phyloP scores from a whole-genome alignment of 2,329 filamentous ascomycete genomes.

The Aureobasidium sp. region DNA sequence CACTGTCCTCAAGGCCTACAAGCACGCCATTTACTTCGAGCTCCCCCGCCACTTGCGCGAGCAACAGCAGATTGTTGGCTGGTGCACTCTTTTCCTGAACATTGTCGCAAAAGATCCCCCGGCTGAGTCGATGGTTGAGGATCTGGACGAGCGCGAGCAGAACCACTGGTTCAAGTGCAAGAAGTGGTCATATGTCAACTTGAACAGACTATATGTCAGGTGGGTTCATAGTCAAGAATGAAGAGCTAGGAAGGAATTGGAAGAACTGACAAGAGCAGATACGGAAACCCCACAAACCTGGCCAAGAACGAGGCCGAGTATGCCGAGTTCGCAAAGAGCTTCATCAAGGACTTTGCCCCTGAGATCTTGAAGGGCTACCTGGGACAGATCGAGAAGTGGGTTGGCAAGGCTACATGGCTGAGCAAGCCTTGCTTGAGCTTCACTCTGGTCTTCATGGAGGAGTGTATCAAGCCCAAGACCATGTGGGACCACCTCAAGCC shows the following conservation, averaged over 20 bases:
- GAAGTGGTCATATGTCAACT: constrained; percentile 98
- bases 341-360: constrained; percentile 84
- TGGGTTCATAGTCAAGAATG: background rate
- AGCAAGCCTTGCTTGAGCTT: constrained; percentile 91
- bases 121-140: constrained; percentile 68
- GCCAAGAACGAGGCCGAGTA: constrained; percentile 72
- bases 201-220: constrained; percentile 83
- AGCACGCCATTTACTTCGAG: constrained; percentile 94
- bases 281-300: constrained; percentile 76
- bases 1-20: constrained; percentile 91
- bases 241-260: constrained; percentile 9
- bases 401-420: constrained; percentile 86
- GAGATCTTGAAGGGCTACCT: constrained; percentile 96
- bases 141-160: constrained; percentile 75
- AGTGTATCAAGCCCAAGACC: constrained; percentile 92
- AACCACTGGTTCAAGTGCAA: constrained; percentile 99
- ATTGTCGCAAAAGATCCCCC: constrained; percentile 83
- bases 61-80: constrained; percentile 78
- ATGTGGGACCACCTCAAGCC: constrained; percentile 95
- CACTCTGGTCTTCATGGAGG: constrained; percentile 89
- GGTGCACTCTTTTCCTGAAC: constrained; percentile 91
- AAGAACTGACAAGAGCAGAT: constrained; percentile 39
- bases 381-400: constrained; percentile 94
- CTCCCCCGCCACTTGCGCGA: constrained; percentile 70
- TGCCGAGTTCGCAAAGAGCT: constrained; percentile 77